These are phyloP conservation scores for Xerocomus minutiporus DNA, from an alignment of 1,284 basidiomycete genomes.

Conservation along the genomic window DNA sequence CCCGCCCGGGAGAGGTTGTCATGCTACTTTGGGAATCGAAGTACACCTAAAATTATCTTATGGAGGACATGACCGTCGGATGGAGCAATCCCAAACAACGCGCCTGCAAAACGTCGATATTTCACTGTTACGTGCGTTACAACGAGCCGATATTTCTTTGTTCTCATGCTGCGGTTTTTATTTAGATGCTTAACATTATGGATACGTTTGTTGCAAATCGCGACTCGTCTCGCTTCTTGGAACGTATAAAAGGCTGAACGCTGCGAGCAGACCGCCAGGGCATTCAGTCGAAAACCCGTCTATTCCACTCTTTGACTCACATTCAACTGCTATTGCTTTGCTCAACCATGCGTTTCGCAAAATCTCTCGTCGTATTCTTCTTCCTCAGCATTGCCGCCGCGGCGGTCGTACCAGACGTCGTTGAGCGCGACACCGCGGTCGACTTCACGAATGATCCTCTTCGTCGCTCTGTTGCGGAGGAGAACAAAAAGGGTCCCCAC, in stretches of 20 bases:
- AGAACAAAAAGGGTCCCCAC: not conserved
- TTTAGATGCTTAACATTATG: not conserved
- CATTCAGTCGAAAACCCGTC: not conserved
- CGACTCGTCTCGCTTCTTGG: not conserved
- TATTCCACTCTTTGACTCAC: not conserved
- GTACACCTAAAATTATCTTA: not conserved
- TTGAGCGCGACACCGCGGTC: not conserved
- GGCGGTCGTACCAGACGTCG: conserved; percentile 5
- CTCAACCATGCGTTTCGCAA: conserved; percentile 12
- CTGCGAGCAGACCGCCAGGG: not conserved
- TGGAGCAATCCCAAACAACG: not conserved
- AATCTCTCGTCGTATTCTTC: conserved; percentile 12
- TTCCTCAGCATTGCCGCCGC: conserved; percentile 6
- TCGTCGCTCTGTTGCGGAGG: not conserved
- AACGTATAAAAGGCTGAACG: conserved; percentile 4
- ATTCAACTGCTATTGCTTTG: not conserved
- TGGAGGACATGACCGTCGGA: not conserved
- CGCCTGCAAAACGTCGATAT: not conserved
- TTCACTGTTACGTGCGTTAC: not conserved
- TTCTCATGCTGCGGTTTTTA: conserved; percentile 1
- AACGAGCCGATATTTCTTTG: not conserved
- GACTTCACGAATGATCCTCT: no score
- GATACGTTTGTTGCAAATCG: conserved; percentile 4
- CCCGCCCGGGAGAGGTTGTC: not conserved
- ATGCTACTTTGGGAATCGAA: not conserved